These are phyloP conservation scores for Ceratobasidium sp. DNA, from an alignment of 1,284 basidiomycete species.

Conservation along the genomic window DNA sequence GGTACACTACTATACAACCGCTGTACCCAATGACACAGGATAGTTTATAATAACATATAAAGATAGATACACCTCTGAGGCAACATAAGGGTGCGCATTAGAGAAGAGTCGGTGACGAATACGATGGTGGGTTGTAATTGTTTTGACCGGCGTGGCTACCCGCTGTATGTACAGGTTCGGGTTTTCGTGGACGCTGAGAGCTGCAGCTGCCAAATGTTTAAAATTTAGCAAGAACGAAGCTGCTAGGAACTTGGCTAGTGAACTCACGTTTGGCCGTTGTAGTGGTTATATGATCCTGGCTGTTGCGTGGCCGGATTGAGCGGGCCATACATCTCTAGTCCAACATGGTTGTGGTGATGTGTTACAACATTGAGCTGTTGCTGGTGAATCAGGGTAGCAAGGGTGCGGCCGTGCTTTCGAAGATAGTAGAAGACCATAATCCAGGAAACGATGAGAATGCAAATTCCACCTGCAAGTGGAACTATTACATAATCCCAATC, in stretches of 20 bases:
- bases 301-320: not conserved
- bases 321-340: not conserved
- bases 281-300: constrained; percentile 10
- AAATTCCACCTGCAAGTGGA: not conserved
- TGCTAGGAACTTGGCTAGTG: not conserved
- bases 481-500: not conserved
- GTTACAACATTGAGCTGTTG: not conserved
- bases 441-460: constrained; percentile 3
- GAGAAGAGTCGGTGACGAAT: not conserved
- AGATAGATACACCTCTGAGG: too few relatives aligned
- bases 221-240: not conserved
- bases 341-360: not conserved
- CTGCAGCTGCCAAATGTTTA: not conserved
- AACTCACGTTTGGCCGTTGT: not conserved
- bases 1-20: not conserved
- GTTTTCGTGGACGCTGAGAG: not conserved
- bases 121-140: not conserved
- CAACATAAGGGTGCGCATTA: too few relatives aligned
- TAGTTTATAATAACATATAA: too few relatives aligned
- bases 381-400: not conserved
- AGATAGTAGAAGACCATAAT: constrained; percentile 17
- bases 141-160: not conserved
- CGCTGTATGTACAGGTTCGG: not conserved
- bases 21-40: too few relatives aligned
- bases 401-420: constrained; percentile 3